Evolutionary conservation across 2,329 filamentous ascomycete species (phyloP), one percentile per base, ranked within the genome.

Genomic region (Xylogone sp.): DNA sequence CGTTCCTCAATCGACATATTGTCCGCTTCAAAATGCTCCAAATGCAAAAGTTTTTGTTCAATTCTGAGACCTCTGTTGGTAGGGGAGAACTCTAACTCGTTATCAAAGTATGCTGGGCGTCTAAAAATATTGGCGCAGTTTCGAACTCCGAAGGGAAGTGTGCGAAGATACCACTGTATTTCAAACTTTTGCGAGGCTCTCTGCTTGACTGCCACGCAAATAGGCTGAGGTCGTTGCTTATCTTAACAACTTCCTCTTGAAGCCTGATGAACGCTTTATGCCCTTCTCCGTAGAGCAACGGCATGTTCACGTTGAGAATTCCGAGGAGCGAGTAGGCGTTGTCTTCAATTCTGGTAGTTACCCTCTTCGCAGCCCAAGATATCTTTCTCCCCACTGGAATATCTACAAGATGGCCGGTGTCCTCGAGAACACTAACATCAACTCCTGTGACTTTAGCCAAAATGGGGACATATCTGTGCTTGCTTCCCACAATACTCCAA

Each of bases 291-390:
- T 69, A 69, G 1, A 68, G 53, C 10, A 67, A 51, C 5, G 62
- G 59, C 65, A 70, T 68, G 27, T 63, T 63, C 3, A 70, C 58
- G 34, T 56, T 60, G 21, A 68, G 69, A 3, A 70, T 55, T 1
- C 68, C 68, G 21, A 70, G 52, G 39, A 70, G 46, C 21, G 60
- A 64, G 48, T 70, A 70, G 1, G 68, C 67, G 45, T 59, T 56
- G 48, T 70, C 74, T 45, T 75, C 72, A 9, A 39, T n/a, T 9
- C 62, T 59, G 2, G 54, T 59, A 3, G 65, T 69, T 43, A 61
- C 52, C 13, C 68, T 59, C 20, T 55, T 48, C 8, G 66, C 56
- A 13, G 63, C 64, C 68, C 68, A 70, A n/a, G 57, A 65, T 64
- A 70, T 68, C 42, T 60, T 57, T 39, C n/a, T 39, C 12, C n/a